Conservation (phyloP, 441 rosid genomes). For the Erysimum pusillum region DNA sequence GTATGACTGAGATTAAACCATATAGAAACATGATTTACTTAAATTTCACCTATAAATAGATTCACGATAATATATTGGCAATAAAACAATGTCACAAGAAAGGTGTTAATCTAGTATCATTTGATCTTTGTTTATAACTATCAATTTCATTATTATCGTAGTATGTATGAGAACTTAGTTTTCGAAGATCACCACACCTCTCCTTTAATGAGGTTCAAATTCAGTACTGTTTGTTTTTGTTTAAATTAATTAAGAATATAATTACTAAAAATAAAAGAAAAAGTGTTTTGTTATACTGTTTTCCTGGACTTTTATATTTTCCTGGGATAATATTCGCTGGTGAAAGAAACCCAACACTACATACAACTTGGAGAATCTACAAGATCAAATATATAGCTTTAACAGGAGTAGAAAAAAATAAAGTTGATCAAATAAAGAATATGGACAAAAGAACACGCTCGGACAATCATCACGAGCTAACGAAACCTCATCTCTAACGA, state of each 20-base stretch:
- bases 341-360: conserved; percentile 55
- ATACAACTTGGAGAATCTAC: conserved; percentile 75
- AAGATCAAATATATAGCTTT: conserved; percentile 54
- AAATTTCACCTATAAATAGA: neutral
- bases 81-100: conserved; percentile 10
- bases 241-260: neutral
- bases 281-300: conserved; percentile 17
- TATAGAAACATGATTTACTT: neutral
- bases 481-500: conserved; percentile 49
- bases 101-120: neutral
- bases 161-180: neutral
- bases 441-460: conserved; percentile 53
- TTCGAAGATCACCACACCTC: neutral
- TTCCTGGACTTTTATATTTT: conserved; percentile 7
- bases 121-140: conserved; percentile 10
- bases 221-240: conserved; percentile 13
- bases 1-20: conserved; percentile 1
- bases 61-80: neutral
- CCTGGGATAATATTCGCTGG: conserved; percentile 49
- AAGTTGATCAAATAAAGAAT: conserved; percentile 50
- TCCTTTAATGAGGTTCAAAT: neutral
- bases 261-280: neutral
- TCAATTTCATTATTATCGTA: neutral
- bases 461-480: conserved; percentile 59
- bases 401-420: conserved; percentile 47